Percentiles rank a stretch among this genome's conserved stretches.
Conservation (phyloP, 1,139 yeast species). For the Pichia sp. region DNA sequence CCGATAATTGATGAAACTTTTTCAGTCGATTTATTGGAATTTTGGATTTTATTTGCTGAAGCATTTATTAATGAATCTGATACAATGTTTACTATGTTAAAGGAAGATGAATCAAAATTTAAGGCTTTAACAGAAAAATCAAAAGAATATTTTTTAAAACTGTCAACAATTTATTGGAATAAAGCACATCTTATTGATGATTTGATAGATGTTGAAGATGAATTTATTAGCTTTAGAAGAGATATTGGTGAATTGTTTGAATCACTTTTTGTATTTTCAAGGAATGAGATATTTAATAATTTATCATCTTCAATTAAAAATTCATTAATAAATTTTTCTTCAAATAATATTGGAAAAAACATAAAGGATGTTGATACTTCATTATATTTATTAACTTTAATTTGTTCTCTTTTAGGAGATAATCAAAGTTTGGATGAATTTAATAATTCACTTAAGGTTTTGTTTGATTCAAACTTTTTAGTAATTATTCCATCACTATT, state of each 20-base stretch:
- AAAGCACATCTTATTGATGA: conserved; percentile 40
- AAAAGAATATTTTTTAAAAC: conserved; percentile 36
- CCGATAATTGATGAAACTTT: conserved; percentile 65
- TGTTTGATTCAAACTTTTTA: conserved; percentile 30
- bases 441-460: conserved; percentile 22
- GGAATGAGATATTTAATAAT: conserved; percentile 46
- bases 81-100: conserved; percentile 32
- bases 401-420: conserved; percentile 40
- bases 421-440: conserved; percentile 27
- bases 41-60: conserved; percentile 77
- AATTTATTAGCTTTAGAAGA: conserved; percentile 60
- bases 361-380: conserved; percentile 58
- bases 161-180: conserved; percentile 56
- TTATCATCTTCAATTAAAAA: conserved; percentile 40
- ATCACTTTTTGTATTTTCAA: conserved; percentile 58
- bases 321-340: conserved; percentile 15
- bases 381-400: conserved; percentile 53
- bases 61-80: conserved; percentile 52
- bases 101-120: conserved; percentile 26
- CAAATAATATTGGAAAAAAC: background rate
- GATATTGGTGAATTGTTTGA: conserved; percentile 77
- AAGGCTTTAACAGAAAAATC: conserved; percentile 31
- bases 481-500: conserved; percentile 20
- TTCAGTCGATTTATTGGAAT: conserved; percentile 62
- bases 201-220: conserved; percentile 33